Evolutionary conservation across 345 rosid genomes (phyloP), one percentile per base, ranked within the genome.

Genomic region (Pseudoturritis turrita): DNA sequence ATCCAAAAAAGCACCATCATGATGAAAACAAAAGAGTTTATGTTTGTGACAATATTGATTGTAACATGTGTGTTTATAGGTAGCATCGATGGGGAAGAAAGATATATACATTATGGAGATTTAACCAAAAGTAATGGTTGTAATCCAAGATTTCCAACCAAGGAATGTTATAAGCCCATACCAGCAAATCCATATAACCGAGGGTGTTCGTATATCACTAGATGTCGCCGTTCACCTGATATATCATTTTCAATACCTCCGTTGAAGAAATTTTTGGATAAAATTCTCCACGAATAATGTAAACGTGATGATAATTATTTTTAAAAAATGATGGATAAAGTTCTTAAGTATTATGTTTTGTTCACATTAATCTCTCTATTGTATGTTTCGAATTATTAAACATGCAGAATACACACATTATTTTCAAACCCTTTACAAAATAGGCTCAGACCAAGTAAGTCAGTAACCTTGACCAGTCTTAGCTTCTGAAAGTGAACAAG

Each of bases 11-110:
- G 29, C 13, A 46, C 4, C 13, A 31, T 43, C 40, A 51, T 52
- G 40, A 22, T 45, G 13, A 69, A 44, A 41, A 28, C 29, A 69
- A 69, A 69, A 69, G 14, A 21, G 3, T 1, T 44, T 33, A 11
- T 45, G 53, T 56, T 69, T 45, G 45, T 57, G 46, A 33, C 73
- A 33, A 6, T 57, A 10, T 57, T 57, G 18, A 56, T 56, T 31
- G 18, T 45, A 11, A 0, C 22, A 7, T 19, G 65, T 4, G 4
- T 68, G 45, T 44, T 19, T 29, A 56, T 55, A 29, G 43, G 23
- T 21, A 41, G 43, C 45, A 56, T 21, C 18, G 43, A 54, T 18
- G 33, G 22, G 25, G 5, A 31, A 13, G 3, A 10, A 33, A 3
- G 0, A 11, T 10, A 19, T 23, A 15, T 21, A 12, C 3, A 35